Percentiles rank a stretch among this genome's conserved stretches.
phyloP scores from a whole-genome alignment of 2,329 filamentous ascomycete species.

The Apiospora phragmitis region DNA sequence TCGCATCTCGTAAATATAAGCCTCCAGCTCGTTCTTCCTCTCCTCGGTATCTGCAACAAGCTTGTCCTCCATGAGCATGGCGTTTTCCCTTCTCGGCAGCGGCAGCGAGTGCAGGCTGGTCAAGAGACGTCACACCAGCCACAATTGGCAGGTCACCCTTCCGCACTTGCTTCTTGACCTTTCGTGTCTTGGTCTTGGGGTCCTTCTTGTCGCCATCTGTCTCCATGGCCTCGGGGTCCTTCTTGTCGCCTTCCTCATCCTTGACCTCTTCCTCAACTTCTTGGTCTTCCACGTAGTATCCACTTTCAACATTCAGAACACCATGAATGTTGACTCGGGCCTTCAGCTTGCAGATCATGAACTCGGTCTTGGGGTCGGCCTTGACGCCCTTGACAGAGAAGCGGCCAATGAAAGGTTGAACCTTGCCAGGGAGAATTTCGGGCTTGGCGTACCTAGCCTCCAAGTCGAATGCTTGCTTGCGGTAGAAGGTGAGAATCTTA shows the following conservation, averaged over 20 bases:
- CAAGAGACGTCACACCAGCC: slow-evolving; percentile 78
- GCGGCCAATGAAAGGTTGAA: slow-evolving; percentile 91
- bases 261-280: slow-evolving; percentile 94
- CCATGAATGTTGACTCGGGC: slow-evolving; percentile 95
- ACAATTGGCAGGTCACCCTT: slow-evolving; percentile 93
- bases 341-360: slow-evolving; percentile 99
- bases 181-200: slow-evolving; percentile 74
- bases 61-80: slow-evolving; percentile 98
- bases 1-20: slow-evolving; percentile 94
- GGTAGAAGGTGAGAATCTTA: slow-evolving; percentile 99
- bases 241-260: slow-evolving; percentile 63
- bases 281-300: slow-evolving; percentile 97
- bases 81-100: slow-evolving; percentile 79
- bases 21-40: slow-evolving; percentile 99
- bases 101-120: slow-evolving; percentile 64
- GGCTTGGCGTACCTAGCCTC: slow-evolving; percentile 93
- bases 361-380: slow-evolving; percentile 89
- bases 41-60: slow-evolving; percentile 96
- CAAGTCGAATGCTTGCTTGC: slow-evolving; percentile 94
- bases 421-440: slow-evolving; percentile 82
- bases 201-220: slow-evolving; percentile 69
- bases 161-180: slow-evolving; percentile 99
- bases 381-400: slow-evolving; percentile 99
- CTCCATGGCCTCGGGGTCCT: slow-evolving; percentile 82
- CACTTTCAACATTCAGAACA: slow-evolving; percentile 92